Percentiles rank a stretch among this genome's conserved stretches.
Evolutionary conservation across 305 asterid species (phyloP).

Genomic region (Rubia tinctorum): DNA sequence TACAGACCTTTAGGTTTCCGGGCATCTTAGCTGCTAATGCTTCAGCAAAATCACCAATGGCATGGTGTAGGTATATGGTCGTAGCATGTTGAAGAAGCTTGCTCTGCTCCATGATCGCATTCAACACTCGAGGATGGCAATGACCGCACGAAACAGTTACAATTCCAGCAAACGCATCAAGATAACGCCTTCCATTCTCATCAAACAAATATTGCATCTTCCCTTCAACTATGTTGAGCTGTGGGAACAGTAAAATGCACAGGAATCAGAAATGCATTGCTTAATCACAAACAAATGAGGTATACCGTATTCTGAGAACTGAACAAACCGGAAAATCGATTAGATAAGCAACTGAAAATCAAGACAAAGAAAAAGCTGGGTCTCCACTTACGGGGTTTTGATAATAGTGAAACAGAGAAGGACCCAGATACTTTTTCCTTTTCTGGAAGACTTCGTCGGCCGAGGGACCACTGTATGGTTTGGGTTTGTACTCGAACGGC

Average conservation of each 20-base stretch:
- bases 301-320: no score
- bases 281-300: background rate
- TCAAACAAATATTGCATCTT: slow-evolving; percentile 96
- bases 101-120: slow-evolving; percentile 74
- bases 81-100: slow-evolving; percentile 96
- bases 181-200: slow-evolving; percentile 89
- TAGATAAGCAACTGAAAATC: background rate
- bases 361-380: background rate
- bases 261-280: background rate
- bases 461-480: slow-evolving; percentile 70
- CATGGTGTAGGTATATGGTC: slow-evolving; percentile 87
- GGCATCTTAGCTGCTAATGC: slow-evolving; percentile 94
- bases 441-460: slow-evolving; percentile 76
- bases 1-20: slow-evolving; percentile 68
- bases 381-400: slow-evolving; percentile 65
- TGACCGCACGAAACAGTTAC: slow-evolving; percentile 99
- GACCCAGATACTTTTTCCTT: slow-evolving; percentile 74
- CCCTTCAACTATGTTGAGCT: slow-evolving; percentile 96
- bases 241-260: slow-evolving; percentile 20
- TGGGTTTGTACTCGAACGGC: slow-evolving; percentile 64
- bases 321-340: background rate
- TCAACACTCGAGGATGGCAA: slow-evolving; percentile 77
- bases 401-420: slow-evolving; percentile 81
- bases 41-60: slow-evolving; percentile 88
- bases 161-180: slow-evolving; percentile 95